Evolutionary conservation across 345 rosid species (phyloP), one percentile per base, ranked within the genome.

Genomic region (Euphorbia peplus): DNA sequence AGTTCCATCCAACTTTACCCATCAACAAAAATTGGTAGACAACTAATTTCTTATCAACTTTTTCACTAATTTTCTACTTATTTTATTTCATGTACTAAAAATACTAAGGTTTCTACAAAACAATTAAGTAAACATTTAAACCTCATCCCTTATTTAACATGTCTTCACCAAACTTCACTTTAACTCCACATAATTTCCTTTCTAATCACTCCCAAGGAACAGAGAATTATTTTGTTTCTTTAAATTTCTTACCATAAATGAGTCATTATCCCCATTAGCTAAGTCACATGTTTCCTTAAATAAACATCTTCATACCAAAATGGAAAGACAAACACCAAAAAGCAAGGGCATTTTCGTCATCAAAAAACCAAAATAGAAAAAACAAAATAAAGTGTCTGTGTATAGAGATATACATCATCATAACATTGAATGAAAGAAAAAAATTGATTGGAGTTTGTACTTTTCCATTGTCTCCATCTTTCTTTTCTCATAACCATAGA

Each of bases 391-490:
- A 51, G 24, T 25, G 18, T 5, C 28, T 51, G 28, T 57, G 69
- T 4, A n/a, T n/a, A n/a, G n/a, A 44, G 26, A 48, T 41, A 52
- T 52, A 7, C 26, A 52, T 52, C 26, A 14, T 19, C n/a, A n/a
- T n/a, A n/a, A 21, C 8, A 0, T 47, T 14, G 6, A 32, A n/a
- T n/a, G 47, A 7, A 13, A 18, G 50, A n/a, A 9, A 5, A 25
- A 50, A 8, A 55, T 54, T 60, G 78, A 71, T 55, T 19, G 74
- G 22, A 35, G 8, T 42, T 42, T 68, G 65, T 64, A 72, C 78
- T 73, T 78, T 24, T 42, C 56, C 71, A 47, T 63, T 53, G 72
- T 53, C 68, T 66, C 22, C 62, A 10, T 68, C 18, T 52, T 71
- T 64, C 18, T 41, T 71, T 35, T 28, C 57, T 28, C 67, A 10